Base-by-base conservation (phyloP, 495 filamentous ascomycete genomes). In the Parathielavia appendiculata region DNA sequence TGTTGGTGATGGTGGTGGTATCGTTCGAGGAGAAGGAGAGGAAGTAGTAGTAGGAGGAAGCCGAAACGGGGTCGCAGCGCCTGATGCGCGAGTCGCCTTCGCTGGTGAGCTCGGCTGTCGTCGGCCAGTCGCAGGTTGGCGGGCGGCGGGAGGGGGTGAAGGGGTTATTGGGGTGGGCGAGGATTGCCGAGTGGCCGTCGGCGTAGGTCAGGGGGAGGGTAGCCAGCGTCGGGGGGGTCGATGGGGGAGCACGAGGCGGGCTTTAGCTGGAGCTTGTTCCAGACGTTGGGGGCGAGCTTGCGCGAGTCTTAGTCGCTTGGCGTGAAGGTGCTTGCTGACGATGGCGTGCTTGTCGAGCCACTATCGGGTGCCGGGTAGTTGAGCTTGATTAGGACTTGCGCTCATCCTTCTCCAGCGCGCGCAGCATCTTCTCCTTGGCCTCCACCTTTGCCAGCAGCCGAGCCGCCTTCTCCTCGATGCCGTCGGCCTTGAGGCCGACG, bases 151-250 rank as follows among this genome's bases (percentile, higher is more conserved):
- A 4, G 10, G 43, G 43, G 12, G 30, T 56, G 34, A 56, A 56
- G 32, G 44, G 40, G 54, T 47, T 47, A 34, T 23, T n/a, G 32
- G 54, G 16, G 34, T n/a, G 54, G 32, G 44, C 17, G 32, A 56
- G 32, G 12, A 56, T 2, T 32, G 43, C 34, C 7, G 43, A 26
- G 43, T 48, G 54, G 43, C 3, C 5, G 51, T 44, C 39, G 16
- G n/a, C 8, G 23, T 32, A 26, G 39, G 39, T 9, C 23, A 44
- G 39, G 22, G 26, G 40, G 23, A 13, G 4, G 26, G 23, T 45
- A 12, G 39, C 40, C 9, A 43, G 51, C 2, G 17, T 10, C n/a
- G 48, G 32, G n/a, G 36, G 20, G 38, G 38, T 1, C 5, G 51
- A 38, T 6, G 20, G 51, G 3, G 39, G 23, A 5, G 51, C 14